These are phyloP conservation scores for Fusarium azukiicola DNA, from an alignment of 2,329 filamentous ascomycete genomes.

Conservation along the genomic window DNA sequence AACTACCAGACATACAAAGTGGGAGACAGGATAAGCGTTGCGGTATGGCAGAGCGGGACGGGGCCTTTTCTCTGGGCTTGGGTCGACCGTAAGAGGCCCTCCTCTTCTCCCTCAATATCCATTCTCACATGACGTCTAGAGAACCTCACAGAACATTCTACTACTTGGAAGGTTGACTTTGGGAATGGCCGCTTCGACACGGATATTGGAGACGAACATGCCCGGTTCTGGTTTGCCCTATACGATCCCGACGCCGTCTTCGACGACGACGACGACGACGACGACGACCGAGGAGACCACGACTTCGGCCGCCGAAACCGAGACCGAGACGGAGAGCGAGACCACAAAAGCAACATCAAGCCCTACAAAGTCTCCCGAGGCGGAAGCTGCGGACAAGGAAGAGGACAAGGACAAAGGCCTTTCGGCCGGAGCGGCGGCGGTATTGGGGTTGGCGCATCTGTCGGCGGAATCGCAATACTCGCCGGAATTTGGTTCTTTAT, in stretches of 20 bases:
- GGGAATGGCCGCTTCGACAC: neutral
- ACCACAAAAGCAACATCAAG: neutral
- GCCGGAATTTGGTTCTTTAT: no score
- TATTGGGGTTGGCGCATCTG: no score
- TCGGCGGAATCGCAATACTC: no score
- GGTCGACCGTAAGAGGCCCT: conserved; percentile 8
- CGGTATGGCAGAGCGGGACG: neutral
- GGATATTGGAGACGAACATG: neutral
- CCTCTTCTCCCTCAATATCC: neutral
- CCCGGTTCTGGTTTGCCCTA: conserved; percentile 6
- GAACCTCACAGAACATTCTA: neutral
- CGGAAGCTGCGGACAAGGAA: no score
- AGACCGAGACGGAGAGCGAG: neutral
- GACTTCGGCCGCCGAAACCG: neutral
- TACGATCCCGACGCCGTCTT: neutral
- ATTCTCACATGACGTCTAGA: neutral
- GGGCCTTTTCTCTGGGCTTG: conserved; percentile 5
- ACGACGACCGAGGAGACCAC: neutral
- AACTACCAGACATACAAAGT: conserved; percentile 1
- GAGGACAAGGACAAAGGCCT: no score
- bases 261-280: neutral
- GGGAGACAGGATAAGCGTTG: conserved; percentile 9
- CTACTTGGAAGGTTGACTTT: conserved; percentile 5
- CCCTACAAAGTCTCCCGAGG: neutral
- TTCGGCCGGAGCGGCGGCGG: no score